Evolutionary conservation across 1,284 basidiomycete species (phyloP).

Genomic region (Pseudomicrostroma phylloplanum): DNA sequence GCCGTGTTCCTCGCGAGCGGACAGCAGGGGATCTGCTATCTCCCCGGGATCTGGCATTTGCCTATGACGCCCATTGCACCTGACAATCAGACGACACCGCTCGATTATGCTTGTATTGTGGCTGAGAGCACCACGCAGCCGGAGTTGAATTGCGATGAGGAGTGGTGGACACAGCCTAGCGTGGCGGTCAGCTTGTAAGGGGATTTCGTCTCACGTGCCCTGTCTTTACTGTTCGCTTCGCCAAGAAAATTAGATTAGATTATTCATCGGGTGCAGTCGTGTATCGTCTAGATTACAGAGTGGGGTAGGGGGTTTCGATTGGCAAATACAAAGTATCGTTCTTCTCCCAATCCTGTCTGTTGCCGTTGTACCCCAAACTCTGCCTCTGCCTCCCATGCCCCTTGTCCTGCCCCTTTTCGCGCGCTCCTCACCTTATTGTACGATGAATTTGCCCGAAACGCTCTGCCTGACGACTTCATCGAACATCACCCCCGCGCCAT

Average conservation of each 20-base stretch:
- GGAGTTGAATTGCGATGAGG: constrained; percentile 26
- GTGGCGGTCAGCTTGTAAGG: constrained; percentile 5
- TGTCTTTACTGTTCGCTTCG: no score
- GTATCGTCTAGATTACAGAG: no score
- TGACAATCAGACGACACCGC: constrained; percentile 13
- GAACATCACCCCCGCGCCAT: neutral
- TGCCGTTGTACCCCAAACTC: no score
- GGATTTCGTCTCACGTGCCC: no score
- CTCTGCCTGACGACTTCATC: constrained; percentile 8
- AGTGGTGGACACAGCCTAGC: constrained; percentile 24
- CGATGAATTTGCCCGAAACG: constrained; percentile 15
- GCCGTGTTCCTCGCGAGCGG: constrained; percentile 30
- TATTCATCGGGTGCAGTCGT: no score
- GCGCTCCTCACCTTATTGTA: neutral
- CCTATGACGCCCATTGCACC: constrained; percentile 38
- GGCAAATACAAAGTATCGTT: no score
- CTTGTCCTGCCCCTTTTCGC: no score
- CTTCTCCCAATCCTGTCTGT: no score
- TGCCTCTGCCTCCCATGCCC: no score
- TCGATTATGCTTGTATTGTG: constrained; percentile 45
- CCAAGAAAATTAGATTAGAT: no score
- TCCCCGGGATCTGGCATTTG: constrained; percentile 42
- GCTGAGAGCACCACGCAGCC: constrained; percentile 29
- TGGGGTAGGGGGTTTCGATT: no score
- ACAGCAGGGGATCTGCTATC: constrained; percentile 40